Evolutionary conservation across 331 rosid species (phyloP), one percentile per base, ranked within the genome.

Genomic region (Quercus tomentella): DNA sequence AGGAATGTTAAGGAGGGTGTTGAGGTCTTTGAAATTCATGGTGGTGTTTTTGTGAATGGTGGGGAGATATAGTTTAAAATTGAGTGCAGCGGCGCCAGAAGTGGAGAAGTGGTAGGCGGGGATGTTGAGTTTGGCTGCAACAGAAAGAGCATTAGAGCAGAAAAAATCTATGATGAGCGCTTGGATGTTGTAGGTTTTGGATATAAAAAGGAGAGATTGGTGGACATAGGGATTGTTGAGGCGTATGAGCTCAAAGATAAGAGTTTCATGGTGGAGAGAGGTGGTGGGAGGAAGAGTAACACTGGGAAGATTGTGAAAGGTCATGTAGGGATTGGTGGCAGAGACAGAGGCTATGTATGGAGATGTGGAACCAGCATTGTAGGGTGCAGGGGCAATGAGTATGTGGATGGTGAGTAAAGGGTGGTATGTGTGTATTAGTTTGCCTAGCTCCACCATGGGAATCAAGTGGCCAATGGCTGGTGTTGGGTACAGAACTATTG

Each of bases 361-460:
- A 55, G n/a, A 2, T 16, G n/a, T 18, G n/a, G n/a, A 16, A 55
- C n/a, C 10, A 18, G n/a, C 6, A 0, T 16, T 0, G 7, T 55
- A 55, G 6, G n/a, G 58, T 18, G 33, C 75, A 21, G 76, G 75
- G 80, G 79, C 56, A 69, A 65, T 49, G 83, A 89, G 85, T 81
- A 88, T 74, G 75, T 85, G 86, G 16, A 88, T 70, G 71, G 77
- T 3, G 33, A 68, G 72, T 6, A 79, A 78, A 70, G 85, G 85
- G 1, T 74, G 66, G 68, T 16, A 31, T 6, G 66, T 10, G 30
- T 78, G 83, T 17, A 87, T 75, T 74, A 84, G 69, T 58, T 84
- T 84, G 55, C 86, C 90, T 3, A 87, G 66, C 82, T 87, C 86
- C 4, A 84, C 84, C 88, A 76, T 84, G 76, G 90, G 37, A 5